Evolutionary conservation across 2,329 filamentous ascomycete genomes (phyloP), one percentile per base, ranked within the genome.

Genomic region (Huntiella abstrusa): DNA sequence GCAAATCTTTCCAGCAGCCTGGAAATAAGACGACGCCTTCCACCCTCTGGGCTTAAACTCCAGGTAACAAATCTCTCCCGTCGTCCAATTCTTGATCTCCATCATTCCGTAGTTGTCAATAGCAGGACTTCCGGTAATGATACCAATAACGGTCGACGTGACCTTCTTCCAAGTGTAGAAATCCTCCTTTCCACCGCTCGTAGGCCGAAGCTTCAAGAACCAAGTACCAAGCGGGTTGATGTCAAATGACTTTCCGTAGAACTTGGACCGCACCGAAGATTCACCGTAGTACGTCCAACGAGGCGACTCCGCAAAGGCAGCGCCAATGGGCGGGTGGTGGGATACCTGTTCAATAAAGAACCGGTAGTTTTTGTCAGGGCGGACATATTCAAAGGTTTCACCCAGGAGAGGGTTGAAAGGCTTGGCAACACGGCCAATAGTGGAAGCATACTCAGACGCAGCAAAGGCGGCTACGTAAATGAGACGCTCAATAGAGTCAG

Each of bases 131-230:
- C 91, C 91, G 0, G 88, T 96, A 56, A 98, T 95, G 61, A 98
- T 98, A 49, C 91, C 91, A 50, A 96, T 79, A n/a, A 98, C 91
- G 1, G 87, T 92, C 1, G 86, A 91, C 1, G 87, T 96, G 13
- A 95, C 86, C 65, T 98, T 98, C 64, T 95, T 96, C 91, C 91
- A 98, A 0, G 88, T 95, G 62, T 93, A 98, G 1, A 95, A 67
- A 54, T 98, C 91, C 52, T 83, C 78, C 55, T 81, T 79, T 7
- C 77, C 80, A 3, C 81, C 84, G 3, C 75, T 68, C 1, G 71
- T 73, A 0, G 87, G 85, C 1, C 85, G 79, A 22, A 98, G 68
- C 56, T 73, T 83, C 50, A 96, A 66, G 66, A 96, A 98, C 91
- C 91, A 98, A 5, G 91, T 98, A 33, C 91, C 91, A 7, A 96